Base-by-base conservation (phyloP, 2,329 filamentous ascomycete species). In the Fusarium drepaniforme region DNA sequence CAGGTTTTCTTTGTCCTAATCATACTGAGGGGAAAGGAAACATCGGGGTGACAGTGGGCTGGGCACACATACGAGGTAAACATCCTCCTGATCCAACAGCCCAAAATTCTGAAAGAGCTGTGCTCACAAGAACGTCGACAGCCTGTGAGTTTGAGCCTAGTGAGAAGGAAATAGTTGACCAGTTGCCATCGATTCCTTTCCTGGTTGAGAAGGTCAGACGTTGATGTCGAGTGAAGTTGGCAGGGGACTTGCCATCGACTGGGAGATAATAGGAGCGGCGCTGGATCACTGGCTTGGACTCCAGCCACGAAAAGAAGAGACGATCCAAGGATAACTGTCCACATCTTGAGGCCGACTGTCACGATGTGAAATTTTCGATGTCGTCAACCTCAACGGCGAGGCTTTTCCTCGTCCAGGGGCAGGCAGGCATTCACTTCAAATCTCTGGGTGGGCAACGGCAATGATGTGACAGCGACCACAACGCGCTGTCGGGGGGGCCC, bases 41-140 rank as follows among this genome's bases (percentile, higher is more conserved):
- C 8, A 11, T 42, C 13, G 28, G 40, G 58, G 25, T 33, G 49
- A 44, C n/a, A 9, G 21, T 38, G 57, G 57, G 23, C 38, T 6
- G 49, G 18, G 49, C 28, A n/a, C 33, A 84, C 86, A 77, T 85
- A 88, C 88, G 84, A 49, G 81, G 77, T 73, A 81, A 72, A 74
- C 91, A 93, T 66, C 90, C 91, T 68, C 87, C 85, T 2, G 87
- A 84, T 63, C 91, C 87, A 44, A 95, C 85, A 4, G 90, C 88
- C 92, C 93, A 94, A 51, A 92, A 91, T 81, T 94, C 92, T 40
- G 93, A 93, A 49, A 92, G 86, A 15, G 89, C 88, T 8, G 93
- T 95, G 78, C 92, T 94, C 62, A 92, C 86, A 15, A 86, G 79
- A 37, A 86, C 81, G 74, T 84, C 81, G 69, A 86, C 78, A 12